A percentile compares a stretch with the other conserved stretches of the same genome.
Conservation (phyloP, 306 rosid genomes). For the Malus domestica region DNA sequence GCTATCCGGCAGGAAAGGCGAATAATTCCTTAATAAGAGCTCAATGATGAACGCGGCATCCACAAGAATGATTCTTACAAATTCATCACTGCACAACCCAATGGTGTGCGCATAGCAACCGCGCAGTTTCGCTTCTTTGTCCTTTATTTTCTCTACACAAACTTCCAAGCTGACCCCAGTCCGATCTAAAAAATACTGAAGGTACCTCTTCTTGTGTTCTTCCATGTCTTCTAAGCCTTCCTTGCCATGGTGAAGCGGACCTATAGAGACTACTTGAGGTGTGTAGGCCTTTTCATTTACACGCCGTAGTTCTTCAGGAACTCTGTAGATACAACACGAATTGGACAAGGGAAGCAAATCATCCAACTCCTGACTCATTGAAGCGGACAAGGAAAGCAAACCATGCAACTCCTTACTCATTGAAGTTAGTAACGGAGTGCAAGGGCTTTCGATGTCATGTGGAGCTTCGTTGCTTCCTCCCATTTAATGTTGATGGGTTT, state of each 20-base stretch:
- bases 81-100: neutral
- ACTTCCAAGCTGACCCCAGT: neutral
- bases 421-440: fast-evolving
- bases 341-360: neutral
- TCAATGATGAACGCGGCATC: slow-evolving; percentile 24
- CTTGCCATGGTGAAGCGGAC: slow-evolving; percentile 19
- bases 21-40: slow-evolving; percentile 1
- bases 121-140: neutral
- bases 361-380: too few relatives aligned
- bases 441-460: neutral
- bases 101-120: neutral
- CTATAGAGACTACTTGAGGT: slow-evolving; percentile 32
- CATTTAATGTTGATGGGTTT: too few relatives aligned
- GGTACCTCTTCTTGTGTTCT: neutral
- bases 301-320: neutral
- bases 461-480: neutral
- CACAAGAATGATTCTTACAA: slow-evolving; percentile 13
- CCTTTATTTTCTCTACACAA: neutral
- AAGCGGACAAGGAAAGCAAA: neutral
- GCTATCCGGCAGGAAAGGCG: neutral
- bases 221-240: neutral
- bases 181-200: neutral
- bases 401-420: neutral
- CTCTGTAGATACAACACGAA: neutral
- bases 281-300: neutral